Percentiles rank a stretch among this genome's conserved stretches.
These are phyloP conservation scores for Thamnidium elegans DNA, from an alignment of 192 early-diverging fungal species.

Conservation along the genomic window DNA sequence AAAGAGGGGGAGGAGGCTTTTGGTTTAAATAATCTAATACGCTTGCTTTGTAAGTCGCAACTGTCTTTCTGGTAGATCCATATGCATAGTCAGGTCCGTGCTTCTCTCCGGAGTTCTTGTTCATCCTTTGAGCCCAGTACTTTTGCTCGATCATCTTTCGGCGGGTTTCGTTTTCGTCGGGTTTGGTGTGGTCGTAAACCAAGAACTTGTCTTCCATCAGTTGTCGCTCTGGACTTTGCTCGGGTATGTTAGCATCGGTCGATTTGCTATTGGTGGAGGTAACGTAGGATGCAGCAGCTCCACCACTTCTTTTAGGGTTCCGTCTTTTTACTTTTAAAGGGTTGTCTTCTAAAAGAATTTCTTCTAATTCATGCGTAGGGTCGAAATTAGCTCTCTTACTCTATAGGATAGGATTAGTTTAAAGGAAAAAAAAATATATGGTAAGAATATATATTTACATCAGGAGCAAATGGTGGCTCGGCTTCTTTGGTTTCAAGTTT, in stretches of 20 bases:
- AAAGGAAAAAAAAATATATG: neutral
- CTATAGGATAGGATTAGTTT: conserved; percentile 34
- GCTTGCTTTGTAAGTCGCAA: neutral
- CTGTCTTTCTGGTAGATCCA: neutral
- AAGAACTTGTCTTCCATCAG: conserved; percentile 80
- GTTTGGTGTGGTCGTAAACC: conserved; percentile 72
- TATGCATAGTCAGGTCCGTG: neutral
- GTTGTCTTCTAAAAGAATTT: conserved; percentile 93
- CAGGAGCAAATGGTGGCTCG: conserved; percentile 80
- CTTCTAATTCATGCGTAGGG: conserved; percentile 94
- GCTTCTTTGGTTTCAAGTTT: conserved; percentile 67
- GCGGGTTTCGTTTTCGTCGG: conserved; percentile 24
- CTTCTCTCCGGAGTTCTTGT: conserved; percentile 17
- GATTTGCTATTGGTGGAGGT: conserved; percentile 25
- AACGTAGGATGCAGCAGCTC: conserved; percentile 15
- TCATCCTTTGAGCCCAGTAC: conserved; percentile 29
- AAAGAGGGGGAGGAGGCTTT: neutral
- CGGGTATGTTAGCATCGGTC: conserved; percentile 12
- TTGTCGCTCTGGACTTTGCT: conserved; percentile 52
- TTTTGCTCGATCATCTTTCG: conserved; percentile 14
- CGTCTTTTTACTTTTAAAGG: conserved; percentile 82
- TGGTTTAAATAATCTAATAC: conserved; percentile 7
- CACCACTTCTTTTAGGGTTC: conserved; percentile 33
- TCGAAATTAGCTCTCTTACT: conserved; percentile 91
- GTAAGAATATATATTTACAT: conserved; percentile 53